Percentiles rank a stretch among this genome's conserved stretches.
phyloP scores from a whole-genome alignment of 169 alveolate genomes.

The Cytauxzoon felis region DNA sequence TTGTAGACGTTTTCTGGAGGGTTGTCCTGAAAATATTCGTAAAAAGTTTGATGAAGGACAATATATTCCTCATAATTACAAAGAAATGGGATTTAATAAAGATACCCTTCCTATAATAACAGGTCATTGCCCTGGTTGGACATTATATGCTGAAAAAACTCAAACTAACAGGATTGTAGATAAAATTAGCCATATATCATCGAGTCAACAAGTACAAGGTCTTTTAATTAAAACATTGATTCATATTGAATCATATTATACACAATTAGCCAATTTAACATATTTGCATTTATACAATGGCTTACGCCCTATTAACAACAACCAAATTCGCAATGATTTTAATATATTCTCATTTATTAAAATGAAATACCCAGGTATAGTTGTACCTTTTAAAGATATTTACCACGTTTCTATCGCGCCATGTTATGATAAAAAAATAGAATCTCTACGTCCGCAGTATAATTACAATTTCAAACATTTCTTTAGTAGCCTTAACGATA shows the following conservation, averaged over 20 bases:
- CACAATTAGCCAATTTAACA: neutral
- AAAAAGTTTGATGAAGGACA: neutral
- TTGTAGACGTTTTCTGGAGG: neutral
- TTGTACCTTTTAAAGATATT: constrained; percentile 17
- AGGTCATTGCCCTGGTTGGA: constrained; percentile 92
- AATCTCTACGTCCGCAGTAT: constrained; percentile 47
- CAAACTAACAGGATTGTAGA: constrained; percentile 75
- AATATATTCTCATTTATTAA: neutral
- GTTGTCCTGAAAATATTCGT: neutral
- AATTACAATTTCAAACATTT: neutral
- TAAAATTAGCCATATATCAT: constrained; percentile 81
- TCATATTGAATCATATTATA: constrained; percentile 1
- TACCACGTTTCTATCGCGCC: constrained; percentile 86
- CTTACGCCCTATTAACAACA: neutral
- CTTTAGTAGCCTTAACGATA: neutral
- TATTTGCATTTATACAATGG: neutral
- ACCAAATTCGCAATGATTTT: neutral
- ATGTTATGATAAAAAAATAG: constrained; percentile 90
- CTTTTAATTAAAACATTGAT: constrained; percentile 66
- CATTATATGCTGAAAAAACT: constrained; percentile 88
- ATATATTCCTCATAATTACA: neutral
- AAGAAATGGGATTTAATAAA: neutral
- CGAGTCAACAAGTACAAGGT: constrained; percentile 86
- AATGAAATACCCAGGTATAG: neutral
- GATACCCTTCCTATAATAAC: constrained; percentile 28